Percentiles rank a stretch among this genome's conserved stretches.
Evolutionary conservation across 164 flowering plant genomes (phyloP).

Genomic region (Stephania yunnanensis): DNA sequence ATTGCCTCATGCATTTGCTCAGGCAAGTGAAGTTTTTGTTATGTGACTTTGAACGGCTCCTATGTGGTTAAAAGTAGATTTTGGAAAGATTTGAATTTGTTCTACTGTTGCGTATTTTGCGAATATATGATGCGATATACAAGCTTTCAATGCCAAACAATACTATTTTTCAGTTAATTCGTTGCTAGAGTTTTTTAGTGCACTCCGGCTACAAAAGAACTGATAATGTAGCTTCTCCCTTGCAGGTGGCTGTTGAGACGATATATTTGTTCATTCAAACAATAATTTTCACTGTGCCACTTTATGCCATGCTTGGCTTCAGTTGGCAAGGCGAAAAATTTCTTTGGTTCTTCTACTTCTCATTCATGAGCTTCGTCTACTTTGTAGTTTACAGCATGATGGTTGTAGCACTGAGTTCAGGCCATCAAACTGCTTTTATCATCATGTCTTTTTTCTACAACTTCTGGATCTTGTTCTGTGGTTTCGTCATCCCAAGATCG

Average conservation of each 20-base stretch:
- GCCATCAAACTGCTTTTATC: slow-evolving; percentile 43
- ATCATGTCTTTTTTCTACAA: slow-evolving; percentile 46
- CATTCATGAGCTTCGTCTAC: slow-evolving; percentile 42
- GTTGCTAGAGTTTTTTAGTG: no score
- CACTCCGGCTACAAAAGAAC: not conserved
- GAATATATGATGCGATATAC: no score
- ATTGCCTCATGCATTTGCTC: slow-evolving; percentile 67
- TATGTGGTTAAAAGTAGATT: not conserved
- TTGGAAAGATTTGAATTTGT: no score
- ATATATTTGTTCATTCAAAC: slow-evolving; percentile 37
- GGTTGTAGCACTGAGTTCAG: slow-evolving; percentile 49
- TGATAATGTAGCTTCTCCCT: not conserved
- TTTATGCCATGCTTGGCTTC: slow-evolving; percentile 45
- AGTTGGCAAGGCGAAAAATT: slow-evolving; percentile 32
- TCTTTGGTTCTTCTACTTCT: slow-evolving; percentile 44
- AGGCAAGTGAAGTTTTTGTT: slow-evolving; percentile 29
- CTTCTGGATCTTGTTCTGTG: slow-evolving; percentile 58
- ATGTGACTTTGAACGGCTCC: not conserved
- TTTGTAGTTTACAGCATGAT: slow-evolving; percentile 51
- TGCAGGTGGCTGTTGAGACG: slow-evolving; percentile 41
- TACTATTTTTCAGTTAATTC: not conserved
- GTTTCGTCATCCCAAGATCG: slow-evolving; percentile 45
- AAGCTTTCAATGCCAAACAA: no score
- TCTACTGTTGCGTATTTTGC: no score
- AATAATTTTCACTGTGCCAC: slow-evolving; percentile 28